Conservation (phyloP, 176 grass and related monocot species). For the Oryza rufipogon region DNA sequence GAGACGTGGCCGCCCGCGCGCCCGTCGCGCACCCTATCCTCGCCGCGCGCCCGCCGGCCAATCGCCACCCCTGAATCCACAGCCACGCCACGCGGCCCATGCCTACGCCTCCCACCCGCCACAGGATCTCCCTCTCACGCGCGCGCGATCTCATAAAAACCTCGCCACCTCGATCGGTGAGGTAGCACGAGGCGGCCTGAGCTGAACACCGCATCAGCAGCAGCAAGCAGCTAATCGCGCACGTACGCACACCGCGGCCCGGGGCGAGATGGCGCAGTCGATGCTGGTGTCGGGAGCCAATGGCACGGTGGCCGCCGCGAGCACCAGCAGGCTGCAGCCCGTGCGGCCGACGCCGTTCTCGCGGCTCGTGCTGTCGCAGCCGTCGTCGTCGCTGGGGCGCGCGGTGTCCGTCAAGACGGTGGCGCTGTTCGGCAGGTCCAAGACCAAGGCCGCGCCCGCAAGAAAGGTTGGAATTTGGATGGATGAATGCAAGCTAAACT, state of each 20-base stretch:
- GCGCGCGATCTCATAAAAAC: constrained; percentile 36
- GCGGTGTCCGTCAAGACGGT: constrained; percentile 58
- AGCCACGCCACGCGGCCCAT: constrained; percentile 32
- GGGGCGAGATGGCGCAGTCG: constrained; percentile 68
- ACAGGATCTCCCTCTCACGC: not conserved
- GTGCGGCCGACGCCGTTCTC: constrained; percentile 43
- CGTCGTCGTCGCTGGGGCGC: constrained; percentile 28
- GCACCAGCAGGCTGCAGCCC: constrained; percentile 44
- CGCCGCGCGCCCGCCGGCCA: not conserved
- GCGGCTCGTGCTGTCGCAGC: constrained; percentile 6
- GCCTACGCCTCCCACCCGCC: not conserved
- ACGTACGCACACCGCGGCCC: no score
- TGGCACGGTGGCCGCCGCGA: constrained; percentile 20
- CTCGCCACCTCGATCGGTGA: not conserved
- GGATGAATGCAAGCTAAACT: not conserved
- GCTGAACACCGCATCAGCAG: not conserved
- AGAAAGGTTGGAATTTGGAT: constrained; percentile 58
- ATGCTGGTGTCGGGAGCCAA: constrained; percentile 76
- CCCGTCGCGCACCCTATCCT: constrained; percentile 34
- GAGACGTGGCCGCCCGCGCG: constrained; percentile 46
- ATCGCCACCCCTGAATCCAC: not conserved
- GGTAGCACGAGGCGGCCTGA: not conserved
- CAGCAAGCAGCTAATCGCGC: no score
- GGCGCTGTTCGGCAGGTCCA: constrained; percentile 78
- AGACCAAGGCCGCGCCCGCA: constrained; percentile 59